Evolutionary conservation across 331 rosid genomes (phyloP), one percentile per base, ranked within the genome.

Genomic region (Rosa hybrid): DNA sequence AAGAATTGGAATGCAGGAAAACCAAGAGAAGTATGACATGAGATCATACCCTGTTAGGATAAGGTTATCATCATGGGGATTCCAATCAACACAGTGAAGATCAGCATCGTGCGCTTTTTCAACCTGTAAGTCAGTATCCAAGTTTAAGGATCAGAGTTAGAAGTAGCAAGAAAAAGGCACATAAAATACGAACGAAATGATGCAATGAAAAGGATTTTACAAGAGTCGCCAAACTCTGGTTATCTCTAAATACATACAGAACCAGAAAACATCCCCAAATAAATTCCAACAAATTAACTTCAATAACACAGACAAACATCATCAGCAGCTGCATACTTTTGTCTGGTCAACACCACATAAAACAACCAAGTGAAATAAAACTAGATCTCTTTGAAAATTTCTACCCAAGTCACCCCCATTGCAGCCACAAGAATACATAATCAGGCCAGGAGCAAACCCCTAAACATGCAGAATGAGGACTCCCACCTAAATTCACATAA

Each of bases 71-170:
- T 93, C 91, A 83, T 90, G 97, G 60, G 98, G 99, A 86, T 91
- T 96, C 99, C 99, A 96, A 88, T 96, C 99, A 86, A 96, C 99
- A 86, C 99, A 96, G 81, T 96, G 99, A 82, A 96, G 97, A 93
- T 96, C 99, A 78, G 97, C 91, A 93, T 96, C 78, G 34, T 96
- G 99, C 49, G 99, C 99, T 54, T 91, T 96, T 86, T 96, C 98
- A 75, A 96, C 98, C 99, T 96, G 89, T 68, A 64, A 77, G 73
- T 82, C 72, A 68, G 8, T 7, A 12, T 16, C 59, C 56, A 59
- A 45, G 34, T 71, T 56, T 59, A 25, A 78, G 13, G 41, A 49
- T 13, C 38, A 16, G 59, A 54, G 44, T 14, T 25, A 76, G 13
- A 34, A 30, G 21, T 17, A 34, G 46, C 71, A 34, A 34, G 71